A percentile compares a stretch with the other conserved stretches of the same genome.
Conservation (phyloP, 768 basidiomycete species). For the Tylopilus felleus region DNA sequence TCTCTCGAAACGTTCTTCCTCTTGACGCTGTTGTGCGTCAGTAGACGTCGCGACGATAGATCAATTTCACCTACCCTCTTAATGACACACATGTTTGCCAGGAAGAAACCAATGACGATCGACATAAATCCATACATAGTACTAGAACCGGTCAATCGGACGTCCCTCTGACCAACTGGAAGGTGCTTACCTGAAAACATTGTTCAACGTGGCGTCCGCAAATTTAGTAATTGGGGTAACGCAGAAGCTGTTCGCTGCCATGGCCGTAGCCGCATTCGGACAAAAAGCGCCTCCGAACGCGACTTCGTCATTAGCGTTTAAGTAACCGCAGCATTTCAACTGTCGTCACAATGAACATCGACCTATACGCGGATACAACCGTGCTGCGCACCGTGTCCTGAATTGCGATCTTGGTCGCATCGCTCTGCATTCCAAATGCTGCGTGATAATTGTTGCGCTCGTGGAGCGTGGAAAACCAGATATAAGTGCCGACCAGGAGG, state of each 20-base stretch:
- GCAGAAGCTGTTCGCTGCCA: constrained; percentile 54
- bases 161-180: background rate
- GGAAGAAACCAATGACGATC: constrained; percentile 67
- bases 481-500: constrained; percentile 60
- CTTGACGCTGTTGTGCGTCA: constrained; percentile 54
- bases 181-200: constrained; percentile 72
- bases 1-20: constrained; percentile 80
- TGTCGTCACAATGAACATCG: constrained; percentile 24
- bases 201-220: constrained; percentile 72
- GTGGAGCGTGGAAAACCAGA: constrained; percentile 81
- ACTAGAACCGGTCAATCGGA: constrained; percentile 28
- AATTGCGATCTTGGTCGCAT: constrained; percentile 48
- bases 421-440: constrained; percentile 49
- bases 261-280: constrained; percentile 37
- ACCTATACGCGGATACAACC: background rate
- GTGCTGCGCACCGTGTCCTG: constrained; percentile 64
- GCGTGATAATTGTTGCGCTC: constrained; percentile 66
- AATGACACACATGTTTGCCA: constrained; percentile 84
- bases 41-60: background rate
- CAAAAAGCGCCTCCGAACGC: constrained; percentile 66
- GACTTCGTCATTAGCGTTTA: constrained; percentile 56
- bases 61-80: constrained; percentile 51
- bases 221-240: constrained; percentile 63
- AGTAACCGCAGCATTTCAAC: constrained; percentile 87
- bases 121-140: constrained; percentile 83